A percentile compares a stretch with the other conserved stretches of the same genome.
phyloP scores from a whole-genome alignment of 2,329 filamentous ascomycete genomes.

The Nigrospora oryzae region DNA sequence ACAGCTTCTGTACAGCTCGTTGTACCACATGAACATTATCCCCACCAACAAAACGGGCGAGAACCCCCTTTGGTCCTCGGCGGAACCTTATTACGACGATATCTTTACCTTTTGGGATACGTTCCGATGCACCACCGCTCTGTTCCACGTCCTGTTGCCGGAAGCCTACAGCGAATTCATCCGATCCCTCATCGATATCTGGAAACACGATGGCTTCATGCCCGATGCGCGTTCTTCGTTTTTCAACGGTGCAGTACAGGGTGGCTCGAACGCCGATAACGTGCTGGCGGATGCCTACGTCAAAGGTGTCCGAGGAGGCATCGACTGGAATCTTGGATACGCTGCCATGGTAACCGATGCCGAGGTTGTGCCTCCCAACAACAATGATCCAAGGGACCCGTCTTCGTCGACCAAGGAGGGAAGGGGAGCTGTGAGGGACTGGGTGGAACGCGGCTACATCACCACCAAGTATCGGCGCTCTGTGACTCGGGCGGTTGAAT shows the following conservation, averaged over 20 bases:
- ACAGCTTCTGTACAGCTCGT: constrained; percentile 54
- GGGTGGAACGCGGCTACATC: constrained; percentile 57
- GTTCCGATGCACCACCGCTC: constrained; percentile 56
- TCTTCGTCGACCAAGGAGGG: constrained; percentile 60
- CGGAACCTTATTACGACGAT: constrained; percentile 64
- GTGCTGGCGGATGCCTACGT: constrained; percentile 65
- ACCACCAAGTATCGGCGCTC: constrained; percentile 53
- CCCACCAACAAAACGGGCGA: constrained; percentile 65
- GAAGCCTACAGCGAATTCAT: constrained; percentile 55
- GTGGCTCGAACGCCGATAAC: constrained; percentile 63
- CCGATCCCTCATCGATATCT: constrained; percentile 60
- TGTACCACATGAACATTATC: constrained; percentile 63
- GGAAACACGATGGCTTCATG: constrained; percentile 54
- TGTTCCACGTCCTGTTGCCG: constrained; percentile 59
- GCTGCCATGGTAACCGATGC: constrained; percentile 59
- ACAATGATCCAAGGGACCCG: constrained; percentile 45
- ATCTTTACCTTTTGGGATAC: constrained; percentile 62
- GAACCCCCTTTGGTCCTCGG: constrained; percentile 56
- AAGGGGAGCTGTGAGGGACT: constrained; percentile 60
- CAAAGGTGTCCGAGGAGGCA: constrained; percentile 53
- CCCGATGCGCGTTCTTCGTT: constrained; percentile 61
- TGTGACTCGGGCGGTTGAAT: constrained; percentile 58
- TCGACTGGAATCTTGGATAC: constrained; percentile 58
- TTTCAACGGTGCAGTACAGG: constrained; percentile 61
- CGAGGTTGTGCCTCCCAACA: constrained; percentile 52